phyloP scores from a whole-genome alignment of 1,139 yeast genomes.

The Candida sp. region DNA sequence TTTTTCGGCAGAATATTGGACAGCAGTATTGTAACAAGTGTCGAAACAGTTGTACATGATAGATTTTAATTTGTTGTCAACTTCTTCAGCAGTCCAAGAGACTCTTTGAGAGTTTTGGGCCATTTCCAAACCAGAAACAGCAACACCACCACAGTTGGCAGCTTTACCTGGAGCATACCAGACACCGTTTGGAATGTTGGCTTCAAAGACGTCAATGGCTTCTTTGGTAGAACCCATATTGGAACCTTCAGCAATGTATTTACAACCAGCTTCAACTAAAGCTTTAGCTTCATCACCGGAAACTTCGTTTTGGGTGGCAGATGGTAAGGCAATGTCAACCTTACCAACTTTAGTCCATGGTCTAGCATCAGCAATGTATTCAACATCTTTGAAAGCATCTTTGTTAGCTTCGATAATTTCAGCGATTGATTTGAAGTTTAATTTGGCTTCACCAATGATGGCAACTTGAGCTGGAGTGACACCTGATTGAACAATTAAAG shows the following conservation, averaged over 20 bases:
- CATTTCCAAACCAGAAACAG: constrained; percentile 98
- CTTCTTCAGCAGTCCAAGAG: constrained; percentile 85
- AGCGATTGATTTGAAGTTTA: constrained; percentile 73
- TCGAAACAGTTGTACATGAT: constrained; percentile 94
- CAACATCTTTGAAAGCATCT: constrained; percentile 60
- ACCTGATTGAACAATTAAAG: constrained; percentile 74
- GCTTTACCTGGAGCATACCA: constrained; percentile 99
- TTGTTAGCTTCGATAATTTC: constrained; percentile 57
- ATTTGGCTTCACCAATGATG: constrained; percentile 78
- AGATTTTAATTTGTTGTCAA: constrained; percentile 79
- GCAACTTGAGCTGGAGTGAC: constrained; percentile 78
- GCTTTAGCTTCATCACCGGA: constrained; percentile 96
- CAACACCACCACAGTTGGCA: constrained; percentile 99
- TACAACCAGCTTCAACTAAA: constrained; percentile 87
- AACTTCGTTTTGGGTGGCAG: constrained; percentile 98
- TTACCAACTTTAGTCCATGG: constrained; percentile 94
- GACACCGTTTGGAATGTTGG: constrained; percentile 69
- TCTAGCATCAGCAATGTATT: constrained; percentile 89
- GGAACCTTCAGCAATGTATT: constrained; percentile 97
- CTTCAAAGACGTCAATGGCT: constrained; percentile 93
- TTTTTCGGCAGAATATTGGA: constrained; percentile 72
- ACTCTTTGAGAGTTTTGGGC: constrained; percentile 98
- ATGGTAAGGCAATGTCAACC: constrained; percentile 95
- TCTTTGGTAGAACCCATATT: constrained; percentile 99
- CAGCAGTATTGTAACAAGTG: constrained; percentile 87